phyloP scores from a whole-genome alignment of 805 yeast species.

The Nakazawaea molendinolei region DNA sequence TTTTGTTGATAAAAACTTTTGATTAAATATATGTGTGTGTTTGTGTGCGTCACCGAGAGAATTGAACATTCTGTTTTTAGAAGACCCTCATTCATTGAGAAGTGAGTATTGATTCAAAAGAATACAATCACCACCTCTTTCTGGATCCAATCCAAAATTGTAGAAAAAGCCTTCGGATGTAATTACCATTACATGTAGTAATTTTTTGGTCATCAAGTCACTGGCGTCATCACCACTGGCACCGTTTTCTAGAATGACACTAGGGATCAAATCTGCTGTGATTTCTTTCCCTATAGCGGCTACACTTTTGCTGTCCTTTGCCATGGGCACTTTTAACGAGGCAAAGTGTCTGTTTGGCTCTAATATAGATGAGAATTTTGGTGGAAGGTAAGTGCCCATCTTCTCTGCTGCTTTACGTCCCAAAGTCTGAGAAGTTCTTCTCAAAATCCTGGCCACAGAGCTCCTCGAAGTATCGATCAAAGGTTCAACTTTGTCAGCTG shows the following conservation, averaged over 20 bases:
- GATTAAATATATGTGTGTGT: too few species aligned
- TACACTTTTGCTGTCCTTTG: conserved; percentile 37
- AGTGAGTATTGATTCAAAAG: conserved; percentile 66
- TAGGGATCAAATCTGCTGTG: conserved; percentile 19
- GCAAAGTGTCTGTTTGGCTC: conserved; percentile 96
- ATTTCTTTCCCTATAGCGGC: conserved; percentile 38
- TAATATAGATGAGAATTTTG: conserved; percentile 74
- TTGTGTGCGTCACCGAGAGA: too few species aligned
- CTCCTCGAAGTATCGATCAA: conserved; percentile 63
- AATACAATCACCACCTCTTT: conserved; percentile 91
- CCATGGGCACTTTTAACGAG: conserved; percentile 43
- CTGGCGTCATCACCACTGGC: conserved; percentile 16
- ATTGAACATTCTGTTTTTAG: too few species aligned
- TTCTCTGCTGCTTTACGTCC: conserved; percentile 81
- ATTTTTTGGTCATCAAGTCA: conserved; percentile 16
- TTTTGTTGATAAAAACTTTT: too few species aligned
- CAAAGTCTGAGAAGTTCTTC: conserved; percentile 71
- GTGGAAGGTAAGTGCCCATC: conserved; percentile 84
- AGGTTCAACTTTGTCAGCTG: conserved; percentile 41
- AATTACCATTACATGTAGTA: conserved; percentile 63
- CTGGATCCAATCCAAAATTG: conserved; percentile 80
- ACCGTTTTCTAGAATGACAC: conserved; percentile 16
- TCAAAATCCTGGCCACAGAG: conserved; percentile 66
- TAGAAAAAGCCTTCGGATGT: conserved; percentile 84
- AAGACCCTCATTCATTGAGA: conserved; percentile 9